Percentiles rank a stretch among this genome's conserved stretches.
These are phyloP conservation scores for Solanum chiquidenum DNA, from an alignment of 257 asterid genomes.

Conservation along the genomic window DNA sequence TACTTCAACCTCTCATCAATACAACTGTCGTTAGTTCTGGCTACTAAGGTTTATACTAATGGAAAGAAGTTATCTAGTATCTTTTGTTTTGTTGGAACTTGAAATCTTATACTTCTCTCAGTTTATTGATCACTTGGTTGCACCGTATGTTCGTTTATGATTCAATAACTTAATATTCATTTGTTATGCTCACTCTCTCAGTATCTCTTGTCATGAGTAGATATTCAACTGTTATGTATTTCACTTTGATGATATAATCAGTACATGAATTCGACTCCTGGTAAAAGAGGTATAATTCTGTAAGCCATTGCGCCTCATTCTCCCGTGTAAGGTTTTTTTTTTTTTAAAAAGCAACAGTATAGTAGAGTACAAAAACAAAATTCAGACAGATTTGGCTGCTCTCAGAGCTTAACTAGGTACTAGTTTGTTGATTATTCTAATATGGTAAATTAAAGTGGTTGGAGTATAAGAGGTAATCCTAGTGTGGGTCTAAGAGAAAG, in stretches of 20 bases:
- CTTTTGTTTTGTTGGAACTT: neutral
- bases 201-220: neutral
- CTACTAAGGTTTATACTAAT: neutral
- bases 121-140: neutral
- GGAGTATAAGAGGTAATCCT: constrained; percentile 63
- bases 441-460: constrained; percentile 11
- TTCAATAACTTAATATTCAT: neutral
- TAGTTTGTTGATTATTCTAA: neutral
- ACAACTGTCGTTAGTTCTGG: neutral
- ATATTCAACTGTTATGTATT: neutral
- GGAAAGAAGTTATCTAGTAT: neutral
- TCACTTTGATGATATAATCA: neutral
- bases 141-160: neutral
- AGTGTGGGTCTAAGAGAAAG: constrained; percentile 77
- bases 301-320: neutral
- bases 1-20: neutral
- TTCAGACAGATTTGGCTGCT: neutral
- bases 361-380: too few species aligned
- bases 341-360: neutral
- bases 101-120: neutral
- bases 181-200: neutral
- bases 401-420: neutral
- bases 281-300: neutral
- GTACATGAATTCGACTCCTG: neutral
- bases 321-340: too few species aligned